phyloP scores from a whole-genome alignment of 257 asterid genomes.

The Solanum lignicaule region DNA sequence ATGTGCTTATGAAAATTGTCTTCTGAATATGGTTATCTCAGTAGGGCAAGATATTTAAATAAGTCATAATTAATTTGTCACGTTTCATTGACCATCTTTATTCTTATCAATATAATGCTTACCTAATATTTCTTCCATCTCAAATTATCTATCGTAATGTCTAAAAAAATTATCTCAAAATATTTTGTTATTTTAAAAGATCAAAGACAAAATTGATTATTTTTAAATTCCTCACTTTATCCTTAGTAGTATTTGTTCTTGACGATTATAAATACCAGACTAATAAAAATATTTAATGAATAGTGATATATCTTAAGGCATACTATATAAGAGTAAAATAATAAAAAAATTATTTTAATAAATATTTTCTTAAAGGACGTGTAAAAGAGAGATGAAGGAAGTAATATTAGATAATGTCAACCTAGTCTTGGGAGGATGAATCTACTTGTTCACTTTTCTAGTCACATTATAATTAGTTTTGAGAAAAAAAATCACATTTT shows the following conservation, averaged over 20 bases:
- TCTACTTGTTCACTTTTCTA: not conserved
- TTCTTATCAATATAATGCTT: not conserved
- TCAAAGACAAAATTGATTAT: not conserved
- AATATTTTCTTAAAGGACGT: not conserved
- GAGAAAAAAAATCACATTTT: not conserved
- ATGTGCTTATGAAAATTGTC: not conserved
- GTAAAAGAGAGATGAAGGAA: not conserved
- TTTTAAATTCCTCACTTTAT: too few relatives aligned
- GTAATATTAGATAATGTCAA: not conserved
- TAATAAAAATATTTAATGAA: not conserved
- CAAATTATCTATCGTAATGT: not conserved
- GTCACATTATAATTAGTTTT: not conserved
- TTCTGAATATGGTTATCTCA: not conserved
- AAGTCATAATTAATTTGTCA: not conserved
- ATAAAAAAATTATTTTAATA: accelerated
- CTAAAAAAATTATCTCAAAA: not conserved
- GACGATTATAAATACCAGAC: accelerated
- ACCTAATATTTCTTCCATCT: accelerated
- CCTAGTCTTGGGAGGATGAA: not conserved
- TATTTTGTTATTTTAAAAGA: not conserved
- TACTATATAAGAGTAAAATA: not conserved
- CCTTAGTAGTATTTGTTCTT: not conserved
- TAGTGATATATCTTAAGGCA: not conserved
- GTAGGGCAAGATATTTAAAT: not conserved
- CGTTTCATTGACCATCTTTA: not conserved